Conservation (phyloP, 441 rosid genomes). For the Pelargonium cotyledonis region DNA sequence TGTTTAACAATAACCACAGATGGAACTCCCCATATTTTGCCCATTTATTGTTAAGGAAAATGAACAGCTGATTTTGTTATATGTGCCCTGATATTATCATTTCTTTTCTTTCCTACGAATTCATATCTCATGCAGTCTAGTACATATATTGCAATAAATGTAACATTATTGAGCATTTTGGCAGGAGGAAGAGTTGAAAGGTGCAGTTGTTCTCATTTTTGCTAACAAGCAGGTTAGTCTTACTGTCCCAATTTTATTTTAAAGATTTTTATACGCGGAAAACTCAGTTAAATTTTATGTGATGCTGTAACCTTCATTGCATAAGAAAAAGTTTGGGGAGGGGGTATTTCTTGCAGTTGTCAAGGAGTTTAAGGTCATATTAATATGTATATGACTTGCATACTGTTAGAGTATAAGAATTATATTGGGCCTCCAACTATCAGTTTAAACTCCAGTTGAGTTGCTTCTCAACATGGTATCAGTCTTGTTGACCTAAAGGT, state of each 20-base stretch:
- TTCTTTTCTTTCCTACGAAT: neutral
- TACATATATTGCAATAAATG: neutral
- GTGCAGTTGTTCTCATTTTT: slow-evolving; percentile 69
- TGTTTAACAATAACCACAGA: no score
- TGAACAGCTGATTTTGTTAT: neutral
- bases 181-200: slow-evolving; percentile 83
- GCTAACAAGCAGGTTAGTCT: slow-evolving; percentile 81
- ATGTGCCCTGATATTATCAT: neutral
- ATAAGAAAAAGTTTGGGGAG: neutral
- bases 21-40: neutral
- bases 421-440: no score
- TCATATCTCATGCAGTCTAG: slow-evolving; percentile 1
- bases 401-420: no score
- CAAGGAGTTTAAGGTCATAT: neutral
- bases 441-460: no score
- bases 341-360: neutral
- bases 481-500: no score
- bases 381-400: neutral
- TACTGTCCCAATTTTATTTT: slow-evolving; percentile 2
- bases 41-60: neutral
- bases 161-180: slow-evolving; percentile 11
- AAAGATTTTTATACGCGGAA: neutral
- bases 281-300: neutral
- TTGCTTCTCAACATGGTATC: no score
- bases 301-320: neutral